Percentiles rank a stretch among this genome's conserved stretches.
Conservation (phyloP, 2,329 filamentous ascomycete genomes). For the Neofusicoccum ribis region DNA sequence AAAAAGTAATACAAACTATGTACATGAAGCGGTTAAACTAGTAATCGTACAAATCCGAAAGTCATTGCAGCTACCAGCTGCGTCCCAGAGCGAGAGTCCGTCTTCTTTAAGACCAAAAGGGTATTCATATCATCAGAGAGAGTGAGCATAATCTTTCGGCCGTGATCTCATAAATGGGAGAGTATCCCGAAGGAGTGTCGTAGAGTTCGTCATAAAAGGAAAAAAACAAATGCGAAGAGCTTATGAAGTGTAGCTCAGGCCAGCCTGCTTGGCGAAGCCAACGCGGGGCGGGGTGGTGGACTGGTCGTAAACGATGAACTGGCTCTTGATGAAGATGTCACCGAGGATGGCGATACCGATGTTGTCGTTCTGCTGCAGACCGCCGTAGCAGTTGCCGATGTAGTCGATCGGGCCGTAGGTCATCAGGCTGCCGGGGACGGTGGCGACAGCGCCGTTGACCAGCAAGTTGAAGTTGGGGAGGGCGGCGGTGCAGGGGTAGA, state of each 20-base stretch:
- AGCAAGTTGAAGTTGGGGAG: conserved; percentile 55
- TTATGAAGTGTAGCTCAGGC: not conserved
- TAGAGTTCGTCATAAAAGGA: not conserved
- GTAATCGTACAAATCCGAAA: too few relatives aligned
- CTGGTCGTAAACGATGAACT: conserved; percentile 54
- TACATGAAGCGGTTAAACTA: too few relatives aligned
- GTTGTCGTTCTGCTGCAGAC: conserved; percentile 64
- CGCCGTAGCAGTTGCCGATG: conserved; percentile 65
- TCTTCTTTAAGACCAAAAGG: too few relatives aligned
- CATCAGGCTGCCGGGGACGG: conserved; percentile 57
- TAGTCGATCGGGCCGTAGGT: conserved; percentile 52
- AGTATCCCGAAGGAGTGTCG: not conserved
- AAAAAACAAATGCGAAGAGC: not conserved
- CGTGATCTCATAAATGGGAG: not conserved
- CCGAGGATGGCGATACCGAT: conserved; percentile 69
- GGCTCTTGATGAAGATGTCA: conserved; percentile 75
- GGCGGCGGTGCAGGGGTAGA: conserved; percentile 52
- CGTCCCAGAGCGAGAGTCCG: too few relatives aligned
- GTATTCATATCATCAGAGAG: too few relatives aligned
- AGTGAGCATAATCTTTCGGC: not conserved
- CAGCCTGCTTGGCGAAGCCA: conserved; percentile 15
- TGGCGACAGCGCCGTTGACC: conserved; percentile 51
- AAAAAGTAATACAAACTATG: too few relatives aligned
- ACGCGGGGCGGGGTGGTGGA: not conserved
- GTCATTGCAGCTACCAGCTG: too few relatives aligned